phyloP scores from a whole-genome alignment of 768 basidiomycete species.

The Coprinopsis sp. region DNA sequence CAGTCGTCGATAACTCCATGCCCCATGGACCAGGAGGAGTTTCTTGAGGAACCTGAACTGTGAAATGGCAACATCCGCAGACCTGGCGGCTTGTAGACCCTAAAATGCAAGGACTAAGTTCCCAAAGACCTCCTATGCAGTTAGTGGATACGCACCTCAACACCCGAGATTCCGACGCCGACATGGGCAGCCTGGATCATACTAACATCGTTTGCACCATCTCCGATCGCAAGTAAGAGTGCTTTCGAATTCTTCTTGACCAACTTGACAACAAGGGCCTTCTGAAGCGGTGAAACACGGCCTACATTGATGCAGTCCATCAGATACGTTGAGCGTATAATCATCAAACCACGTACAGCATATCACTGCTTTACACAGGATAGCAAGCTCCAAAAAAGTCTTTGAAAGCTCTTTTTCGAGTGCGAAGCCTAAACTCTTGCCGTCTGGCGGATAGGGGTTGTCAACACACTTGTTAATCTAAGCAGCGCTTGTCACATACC shows the following conservation, averaged over 20 bases:
- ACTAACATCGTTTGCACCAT: slow-evolving; percentile 97
- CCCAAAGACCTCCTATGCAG: neutral
- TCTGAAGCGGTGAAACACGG: slow-evolving; percentile 96
- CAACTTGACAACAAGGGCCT: slow-evolving; percentile 96
- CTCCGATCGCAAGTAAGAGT: slow-evolving; percentile 94
- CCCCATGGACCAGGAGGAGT: slow-evolving; percentile 90
- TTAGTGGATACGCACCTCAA: slow-evolving; percentile 57
- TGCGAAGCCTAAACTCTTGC: slow-evolving; percentile 90
- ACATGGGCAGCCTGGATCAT: slow-evolving; percentile 99
- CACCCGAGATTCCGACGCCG: slow-evolving; percentile 95
- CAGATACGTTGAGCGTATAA: neutral
- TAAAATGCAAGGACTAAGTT: slow-evolving; percentile 23
- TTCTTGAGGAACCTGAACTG: slow-evolving; percentile 97
- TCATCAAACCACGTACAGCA: slow-evolving; percentile 95
- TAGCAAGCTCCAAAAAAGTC: slow-evolving; percentile 87
- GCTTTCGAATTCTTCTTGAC: slow-evolving; percentile 95
- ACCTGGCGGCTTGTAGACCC: slow-evolving; percentile 97
- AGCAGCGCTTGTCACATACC: slow-evolving; percentile 43
- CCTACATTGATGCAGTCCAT: slow-evolving; percentile 40
- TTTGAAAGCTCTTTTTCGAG: slow-evolving; percentile 90
- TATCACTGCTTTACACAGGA: slow-evolving; percentile 98
- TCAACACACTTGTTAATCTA: slow-evolving; percentile 2
- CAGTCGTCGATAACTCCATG: slow-evolving; percentile 95
- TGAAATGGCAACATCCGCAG: slow-evolving; percentile 95
- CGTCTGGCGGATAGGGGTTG: slow-evolving; percentile 52